phyloP scores from a whole-genome alignment of 2,329 filamentous ascomycete genomes.

The Trichoderma semiorbis region DNA sequence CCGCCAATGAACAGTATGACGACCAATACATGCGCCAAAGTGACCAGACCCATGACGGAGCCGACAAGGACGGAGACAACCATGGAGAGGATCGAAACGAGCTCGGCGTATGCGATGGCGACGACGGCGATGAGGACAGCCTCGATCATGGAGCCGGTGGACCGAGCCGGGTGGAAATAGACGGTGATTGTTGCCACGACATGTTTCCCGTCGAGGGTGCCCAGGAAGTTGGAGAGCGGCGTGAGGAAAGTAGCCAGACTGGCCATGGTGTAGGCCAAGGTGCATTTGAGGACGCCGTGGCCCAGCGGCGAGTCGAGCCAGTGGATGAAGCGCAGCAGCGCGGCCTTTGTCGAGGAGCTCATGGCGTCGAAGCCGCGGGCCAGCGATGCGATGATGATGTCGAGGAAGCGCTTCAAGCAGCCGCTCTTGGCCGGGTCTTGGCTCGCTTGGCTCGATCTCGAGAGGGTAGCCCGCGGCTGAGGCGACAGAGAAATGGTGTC shows the following conservation, averaged over 20 bases:
- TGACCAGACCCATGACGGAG: conserved; percentile 58
- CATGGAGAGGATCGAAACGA: conserved; percentile 78
- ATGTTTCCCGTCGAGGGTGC: conserved; percentile 81
- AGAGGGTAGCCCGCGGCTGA: not conserved
- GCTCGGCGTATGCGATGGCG: conserved; percentile 64
- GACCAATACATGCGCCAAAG: conserved; percentile 70
- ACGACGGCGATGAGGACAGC: conserved; percentile 69
- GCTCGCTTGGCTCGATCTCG: not conserved
- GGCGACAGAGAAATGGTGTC: conserved; percentile 10
- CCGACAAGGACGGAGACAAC: conserved; percentile 73
- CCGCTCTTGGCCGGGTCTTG: not conserved
- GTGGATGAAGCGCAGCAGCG: conserved; percentile 9
- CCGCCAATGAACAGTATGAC: conserved; percentile 76
- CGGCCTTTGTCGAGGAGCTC: not conserved
- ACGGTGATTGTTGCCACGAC: conserved; percentile 86
- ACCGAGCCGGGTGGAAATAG: conserved; percentile 83
- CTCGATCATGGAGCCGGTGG: conserved; percentile 80
- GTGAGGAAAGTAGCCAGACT: conserved; percentile 78
- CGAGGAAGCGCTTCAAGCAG: conserved; percentile 4
- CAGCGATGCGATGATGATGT: conserved; percentile 1
- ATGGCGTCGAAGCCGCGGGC: conserved; percentile 8
- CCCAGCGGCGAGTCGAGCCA: conserved; percentile 68
- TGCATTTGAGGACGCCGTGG: conserved; percentile 78
- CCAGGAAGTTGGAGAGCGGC: conserved; percentile 66
- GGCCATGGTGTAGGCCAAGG: conserved; percentile 76